These are phyloP conservation scores for Tylopilus sp. DNA, from an alignment of 1,284 basidiomycete genomes.

Conservation along the genomic window DNA sequence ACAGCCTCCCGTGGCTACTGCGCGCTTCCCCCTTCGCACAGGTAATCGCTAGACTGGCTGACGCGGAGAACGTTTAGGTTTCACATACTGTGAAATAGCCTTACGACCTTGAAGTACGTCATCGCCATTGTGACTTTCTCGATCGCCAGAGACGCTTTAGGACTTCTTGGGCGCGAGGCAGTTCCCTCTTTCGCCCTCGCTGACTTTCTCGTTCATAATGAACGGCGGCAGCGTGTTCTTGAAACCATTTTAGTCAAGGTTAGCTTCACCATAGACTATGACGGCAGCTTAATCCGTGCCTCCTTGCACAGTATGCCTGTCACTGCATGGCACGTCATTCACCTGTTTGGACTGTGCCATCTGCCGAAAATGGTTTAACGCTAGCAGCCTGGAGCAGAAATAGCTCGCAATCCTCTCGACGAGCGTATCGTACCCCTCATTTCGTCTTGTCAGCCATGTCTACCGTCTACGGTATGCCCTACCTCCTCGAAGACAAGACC, in stretches of 20 bases:
- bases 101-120: slow-evolving; percentile 27
- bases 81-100: slow-evolving; percentile 20
- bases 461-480: slow-evolving; percentile 51
- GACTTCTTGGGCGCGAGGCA: slow-evolving; percentile 14
- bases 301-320: slow-evolving; percentile 19
- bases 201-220: slow-evolving; percentile 16
- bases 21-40: slow-evolving; percentile 4
- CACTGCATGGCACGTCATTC: slow-evolving; percentile 15
- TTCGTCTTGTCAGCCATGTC: slow-evolving; percentile 20
- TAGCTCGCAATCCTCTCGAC: slow-evolving; percentile 14
- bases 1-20: slow-evolving; percentile 12
- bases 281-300: slow-evolving; percentile 22
- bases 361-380: slow-evolving; percentile 26
- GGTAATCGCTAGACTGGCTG: slow-evolving; percentile 12
- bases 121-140: slow-evolving; percentile 17
- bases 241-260: slow-evolving; percentile 14
- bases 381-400: slow-evolving; percentile 21
- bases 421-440: background rate
- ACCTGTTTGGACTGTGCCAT: slow-evolving; percentile 15
- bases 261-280: slow-evolving; percentile 14
- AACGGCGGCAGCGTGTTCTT: slow-evolving; percentile 17
- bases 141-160: slow-evolving; percentile 10
- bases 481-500: slow-evolving; percentile 59
- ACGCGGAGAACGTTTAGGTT: slow-evolving; percentile 19
- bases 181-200: slow-evolving; percentile 19